Conservation (phyloP, 2,329 filamentous ascomycete species). For the Pseudomassariella vexata region DNA sequence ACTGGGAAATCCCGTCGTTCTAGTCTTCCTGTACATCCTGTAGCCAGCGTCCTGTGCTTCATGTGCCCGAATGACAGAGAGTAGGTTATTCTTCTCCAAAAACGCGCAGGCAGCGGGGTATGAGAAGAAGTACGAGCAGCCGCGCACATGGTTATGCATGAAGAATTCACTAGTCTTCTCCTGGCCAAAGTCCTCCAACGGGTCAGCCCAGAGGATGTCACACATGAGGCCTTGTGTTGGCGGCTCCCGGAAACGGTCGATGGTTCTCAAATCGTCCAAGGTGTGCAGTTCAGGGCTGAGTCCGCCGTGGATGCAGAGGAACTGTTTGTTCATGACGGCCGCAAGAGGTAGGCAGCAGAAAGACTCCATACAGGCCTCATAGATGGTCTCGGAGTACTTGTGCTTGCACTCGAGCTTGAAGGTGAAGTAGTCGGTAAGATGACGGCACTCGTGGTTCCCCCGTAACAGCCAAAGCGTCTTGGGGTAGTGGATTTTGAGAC, state of each 20-base stretch:
- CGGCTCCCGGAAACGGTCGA: constrained; percentile 95
- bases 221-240: constrained; percentile 98
- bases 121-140: constrained; percentile 98
- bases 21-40: constrained; percentile 97
- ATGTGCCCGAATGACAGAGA: constrained; percentile 95
- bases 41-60: constrained; percentile 98
- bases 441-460: constrained; percentile 97
- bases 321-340: constrained; percentile 99
- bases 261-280: constrained; percentile 88
- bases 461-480: constrained; percentile 95
- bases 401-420: constrained; percentile 99
- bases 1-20: constrained; percentile 95
- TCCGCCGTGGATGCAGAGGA: constrained; percentile 95
- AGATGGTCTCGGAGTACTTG: constrained; percentile 95
- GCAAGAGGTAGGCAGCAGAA: constrained; percentile 92
- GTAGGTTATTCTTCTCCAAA: constrained; percentile 96
- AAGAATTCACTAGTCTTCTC: constrained; percentile 98
- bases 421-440: constrained; percentile 99
- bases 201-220: constrained; percentile 98
- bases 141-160: constrained; percentile 95
- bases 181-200: constrained; percentile 95
- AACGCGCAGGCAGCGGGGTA: constrained; percentile 96
- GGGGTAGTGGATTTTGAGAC: constrained; percentile 97
- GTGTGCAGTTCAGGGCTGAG: constrained; percentile 94
- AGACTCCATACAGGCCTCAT: constrained; percentile 97